Base-by-base conservation (phyloP, 2,329 filamentous ascomycete species). In the Dactylellina cionopaga region DNA sequence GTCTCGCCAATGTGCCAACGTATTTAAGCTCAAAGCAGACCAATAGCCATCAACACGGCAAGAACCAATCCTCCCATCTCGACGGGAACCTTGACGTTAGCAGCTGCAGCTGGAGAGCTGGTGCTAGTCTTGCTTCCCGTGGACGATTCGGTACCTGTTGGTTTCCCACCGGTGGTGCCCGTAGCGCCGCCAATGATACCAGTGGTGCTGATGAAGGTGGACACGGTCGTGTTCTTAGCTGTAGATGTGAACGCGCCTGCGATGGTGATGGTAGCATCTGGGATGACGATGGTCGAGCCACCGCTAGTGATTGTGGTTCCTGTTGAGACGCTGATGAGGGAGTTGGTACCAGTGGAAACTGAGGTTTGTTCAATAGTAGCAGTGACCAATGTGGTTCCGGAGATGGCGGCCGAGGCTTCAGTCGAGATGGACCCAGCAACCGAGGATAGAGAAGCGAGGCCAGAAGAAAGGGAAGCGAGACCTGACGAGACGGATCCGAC, bases 321-420 rank as follows among this genome's bases (percentile, higher is more conserved):
- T 13, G 68, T 59, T 24, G 68, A 72, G 39, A 72, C 37, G 24
- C 65, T 13, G 41, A 37, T 65, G 33, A 72, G 27, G 10, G 59
- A 65, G 29, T 72, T 43, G 10, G 68, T 72, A n/a, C 68, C 68
- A n/a, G 68, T 72, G 43, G 51, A 52, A n/a, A 43, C 19, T 6
- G 58, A 5, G 11, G 54, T 43, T n/a, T 33, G 44, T 5, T 51
- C 52, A 29, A 72, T 15, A 44, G 59, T 65, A 37, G 43, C 49
- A 46, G 59, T 65, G 25, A 72, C 17, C 15, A 72, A 37, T 6
- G 59, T 65, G 37, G 68, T 65, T 10, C 68, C 68, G 2, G 68
- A 72, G 68, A 72, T 41, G 22, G 59, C 59, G 33, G 49, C 66
- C 0, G 41, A 47, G 24, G 31, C 47, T 13, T 55, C 56, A 35